A percentile compares a stretch with the other conserved stretches of the same genome.
Evolutionary conservation across 306 rosid genomes (phyloP).

Genomic region (Cucurbita argyrosperma): DNA sequence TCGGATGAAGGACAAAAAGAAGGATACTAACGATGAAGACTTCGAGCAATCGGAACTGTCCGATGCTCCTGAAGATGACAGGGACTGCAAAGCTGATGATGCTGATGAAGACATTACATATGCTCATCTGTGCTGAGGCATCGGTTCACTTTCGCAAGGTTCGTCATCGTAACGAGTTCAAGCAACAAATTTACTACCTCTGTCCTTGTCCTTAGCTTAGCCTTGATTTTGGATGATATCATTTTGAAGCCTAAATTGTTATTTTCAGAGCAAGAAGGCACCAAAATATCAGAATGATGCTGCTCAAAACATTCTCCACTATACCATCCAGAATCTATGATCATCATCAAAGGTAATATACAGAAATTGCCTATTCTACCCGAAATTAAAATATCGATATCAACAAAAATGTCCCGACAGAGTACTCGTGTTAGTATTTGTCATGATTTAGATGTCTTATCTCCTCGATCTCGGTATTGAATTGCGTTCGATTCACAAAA

Average conservation of each 20-base stretch:
- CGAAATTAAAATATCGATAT: background rate
- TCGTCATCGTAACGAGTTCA: slow-evolving; percentile 10
- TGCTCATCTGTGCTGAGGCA: slow-evolving; percentile 4
- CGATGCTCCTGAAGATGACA: slow-evolving; percentile 19
- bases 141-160: slow-evolving; percentile 25
- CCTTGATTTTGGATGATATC: background rate
- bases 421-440: background rate
- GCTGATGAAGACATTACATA: slow-evolving; percentile 65
- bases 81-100: slow-evolving; percentile 53
- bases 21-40: slow-evolving; percentile 8
- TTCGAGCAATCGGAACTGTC: slow-evolving; percentile 29
- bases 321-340: background rate
- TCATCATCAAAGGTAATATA: background rate
- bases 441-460: background rate
- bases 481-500: background rate
- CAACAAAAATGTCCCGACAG: background rate
- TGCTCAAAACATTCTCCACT: background rate
- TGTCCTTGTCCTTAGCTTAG: background rate
- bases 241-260: background rate
- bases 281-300: background rate
- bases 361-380: background rate
- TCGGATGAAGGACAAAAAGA: slow-evolving; percentile 57
- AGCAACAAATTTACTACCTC: background rate
- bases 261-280: background rate
- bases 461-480: background rate